phyloP scores from a whole-genome alignment of 1,284 basidiomycete genomes.

The Ganoderma sinense region DNA sequence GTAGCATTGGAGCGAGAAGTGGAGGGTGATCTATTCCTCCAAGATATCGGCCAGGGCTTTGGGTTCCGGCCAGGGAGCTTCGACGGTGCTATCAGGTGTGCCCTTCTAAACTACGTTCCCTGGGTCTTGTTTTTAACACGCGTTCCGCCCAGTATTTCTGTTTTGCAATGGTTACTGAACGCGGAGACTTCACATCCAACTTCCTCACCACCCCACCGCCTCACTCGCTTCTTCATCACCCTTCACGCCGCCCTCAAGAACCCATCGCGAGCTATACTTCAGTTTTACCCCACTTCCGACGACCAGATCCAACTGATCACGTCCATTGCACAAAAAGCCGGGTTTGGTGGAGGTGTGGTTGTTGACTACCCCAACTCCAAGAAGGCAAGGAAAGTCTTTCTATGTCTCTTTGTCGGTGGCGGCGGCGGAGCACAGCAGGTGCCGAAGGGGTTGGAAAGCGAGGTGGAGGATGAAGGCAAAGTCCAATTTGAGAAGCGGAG shows the following conservation, averaged over 20 bases:
- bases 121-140: not conserved
- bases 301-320: slow-evolving; percentile 97
- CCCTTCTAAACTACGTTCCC: not conserved
- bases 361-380: slow-evolving; percentile 98
- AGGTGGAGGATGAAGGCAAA: slow-evolving; percentile 57
- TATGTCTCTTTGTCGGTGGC: slow-evolving; percentile 89
- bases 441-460: slow-evolving; percentile 78
- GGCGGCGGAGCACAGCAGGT: slow-evolving; percentile 66
- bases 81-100: slow-evolving; percentile 95
- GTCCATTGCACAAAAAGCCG: slow-evolving; percentile 90
- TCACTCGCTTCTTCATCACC: slow-evolving; percentile 96
- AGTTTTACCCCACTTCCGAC: slow-evolving; percentile 96
- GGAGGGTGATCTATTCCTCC: slow-evolving; percentile 91
- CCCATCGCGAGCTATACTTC: slow-evolving; percentile 93
- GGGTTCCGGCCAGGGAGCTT: slow-evolving; percentile 97
- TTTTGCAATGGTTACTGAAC: slow-evolving; percentile 98
- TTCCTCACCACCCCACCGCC: slow-evolving; percentile 91
- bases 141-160: slow-evolving; percentile 81
- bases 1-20: slow-evolving; percentile 94
- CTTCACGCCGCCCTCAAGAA: slow-evolving; percentile 92
- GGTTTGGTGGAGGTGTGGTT: slow-evolving; percentile 96
- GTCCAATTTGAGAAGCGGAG: slow-evolving; percentile 73
- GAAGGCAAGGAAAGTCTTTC: slow-evolving; percentile 92
- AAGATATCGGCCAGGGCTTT: slow-evolving; percentile 94
- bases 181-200: slow-evolving; percentile 93